Conservation (phyloP, 345 rosid genomes). For the Dovyalis caffra region DNA sequence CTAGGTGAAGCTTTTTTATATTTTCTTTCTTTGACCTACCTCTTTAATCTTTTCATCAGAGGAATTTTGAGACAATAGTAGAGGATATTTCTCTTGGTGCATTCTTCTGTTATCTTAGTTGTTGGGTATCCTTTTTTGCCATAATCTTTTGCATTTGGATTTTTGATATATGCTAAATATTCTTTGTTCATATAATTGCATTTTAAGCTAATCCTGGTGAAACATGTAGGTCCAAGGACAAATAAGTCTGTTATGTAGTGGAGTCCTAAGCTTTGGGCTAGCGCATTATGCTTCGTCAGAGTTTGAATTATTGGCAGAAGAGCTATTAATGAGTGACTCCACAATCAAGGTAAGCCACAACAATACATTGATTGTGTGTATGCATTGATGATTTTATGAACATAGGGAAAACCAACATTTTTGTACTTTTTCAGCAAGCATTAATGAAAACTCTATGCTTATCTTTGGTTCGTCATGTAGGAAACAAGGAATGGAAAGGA, state of each 20-base stretch:
- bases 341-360: slow-evolving; percentile 58
- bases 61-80: not conserved
- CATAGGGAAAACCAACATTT: not conserved
- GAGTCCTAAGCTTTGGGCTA: slow-evolving; percentile 88
- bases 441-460: not conserved
- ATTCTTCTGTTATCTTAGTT: not conserved
- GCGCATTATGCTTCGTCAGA: slow-evolving; percentile 88
- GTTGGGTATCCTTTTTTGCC: not conserved
- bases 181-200: not conserved
- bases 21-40: not conserved
- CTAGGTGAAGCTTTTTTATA: not conserved
- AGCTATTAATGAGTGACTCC: slow-evolving; percentile 95
- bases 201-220: slow-evolving; percentile 20
- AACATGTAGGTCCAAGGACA: slow-evolving; percentile 87
- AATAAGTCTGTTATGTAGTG: slow-evolving; percentile 68
- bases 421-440: not conserved
- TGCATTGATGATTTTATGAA: not conserved
- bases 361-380: not conserved
- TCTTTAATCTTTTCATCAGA: not conserved
- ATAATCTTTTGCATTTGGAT: not conserved
- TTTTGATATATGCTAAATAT: not conserved
- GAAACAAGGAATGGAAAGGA: not conserved
- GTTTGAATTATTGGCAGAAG: slow-evolving; percentile 95
- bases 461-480: not conserved
- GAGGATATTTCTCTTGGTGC: not conserved